These are phyloP conservation scores for Carex kokanica DNA, from an alignment of 176 grass and related monocot genomes.

Conservation along the genomic window DNA sequence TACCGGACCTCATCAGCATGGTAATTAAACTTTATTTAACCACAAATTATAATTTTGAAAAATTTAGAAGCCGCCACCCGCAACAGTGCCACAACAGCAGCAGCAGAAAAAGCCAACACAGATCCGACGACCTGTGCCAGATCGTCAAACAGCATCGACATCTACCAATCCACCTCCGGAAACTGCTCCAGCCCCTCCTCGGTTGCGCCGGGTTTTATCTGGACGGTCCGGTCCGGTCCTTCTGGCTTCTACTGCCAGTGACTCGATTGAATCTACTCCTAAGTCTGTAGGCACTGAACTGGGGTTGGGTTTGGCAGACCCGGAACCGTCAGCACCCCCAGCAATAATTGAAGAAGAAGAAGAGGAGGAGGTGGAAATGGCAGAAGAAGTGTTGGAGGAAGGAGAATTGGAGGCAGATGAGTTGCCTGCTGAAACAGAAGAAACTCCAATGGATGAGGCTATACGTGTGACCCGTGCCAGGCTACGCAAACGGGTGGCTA, in stretches of 20 bases:
- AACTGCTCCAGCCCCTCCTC: conserved; percentile 8
- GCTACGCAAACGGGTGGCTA: conserved; percentile 69
- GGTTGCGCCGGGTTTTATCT: conserved; percentile 35
- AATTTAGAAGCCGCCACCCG: conserved; percentile 38
- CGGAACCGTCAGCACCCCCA: conserved; percentile 24
- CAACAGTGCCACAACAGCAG: conserved; percentile 51
- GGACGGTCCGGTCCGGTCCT: conserved; percentile 22
- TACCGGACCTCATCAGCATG: neutral
- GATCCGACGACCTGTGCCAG: conserved; percentile 53
- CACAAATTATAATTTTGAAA: neutral
- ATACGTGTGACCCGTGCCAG: conserved; percentile 61
- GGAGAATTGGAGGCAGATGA: conserved; percentile 34
- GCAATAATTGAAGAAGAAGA: conserved; percentile 37
- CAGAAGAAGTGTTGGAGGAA: conserved; percentile 22
- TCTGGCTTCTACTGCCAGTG: conserved; percentile 9
- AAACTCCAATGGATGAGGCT: conserved; percentile 75
- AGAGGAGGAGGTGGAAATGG: conserved; percentile 36
- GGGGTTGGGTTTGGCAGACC: conserved; percentile 4
- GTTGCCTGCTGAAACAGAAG: conserved; percentile 32
- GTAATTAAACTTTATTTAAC: neutral
- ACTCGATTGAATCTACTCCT: conserved; percentile 5
- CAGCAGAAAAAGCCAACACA: conserved; percentile 45
- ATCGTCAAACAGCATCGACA: conserved; percentile 29
- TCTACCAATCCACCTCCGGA: conserved; percentile 27
- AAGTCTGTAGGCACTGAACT: conserved; percentile 10